phyloP scores from a whole-genome alignment of 75 land plant species.

The Selaginella tamariscina region DNA sequence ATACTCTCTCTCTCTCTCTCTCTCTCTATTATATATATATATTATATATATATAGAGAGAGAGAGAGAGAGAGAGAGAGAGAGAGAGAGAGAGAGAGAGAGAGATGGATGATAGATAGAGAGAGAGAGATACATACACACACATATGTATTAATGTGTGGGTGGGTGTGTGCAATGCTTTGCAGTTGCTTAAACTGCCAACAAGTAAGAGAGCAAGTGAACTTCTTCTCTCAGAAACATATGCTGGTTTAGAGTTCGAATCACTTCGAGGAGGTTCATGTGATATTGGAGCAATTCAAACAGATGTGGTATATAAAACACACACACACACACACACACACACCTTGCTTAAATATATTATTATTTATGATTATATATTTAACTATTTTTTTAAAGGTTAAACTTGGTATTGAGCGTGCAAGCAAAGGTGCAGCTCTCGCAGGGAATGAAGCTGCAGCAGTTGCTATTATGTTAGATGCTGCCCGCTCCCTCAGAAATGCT shows the following conservation, averaged over 20 bases:
- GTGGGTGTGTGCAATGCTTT: no score
- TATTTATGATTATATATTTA: not conserved
- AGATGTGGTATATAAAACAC: slow-evolving; percentile 3
- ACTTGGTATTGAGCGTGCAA: slow-evolving; percentile 11
- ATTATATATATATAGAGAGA: no score
- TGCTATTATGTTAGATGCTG: slow-evolving; percentile 18
- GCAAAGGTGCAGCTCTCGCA: slow-evolving; percentile 20
- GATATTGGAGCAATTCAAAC: not conserved
- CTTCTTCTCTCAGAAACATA: not conserved
- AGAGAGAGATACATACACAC: no score
- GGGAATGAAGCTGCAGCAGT: slow-evolving; percentile 21
- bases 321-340: no score
- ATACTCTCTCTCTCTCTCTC: no score
- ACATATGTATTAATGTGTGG: no score
- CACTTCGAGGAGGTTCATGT: not conserved
- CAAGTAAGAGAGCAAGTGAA: not conserved
- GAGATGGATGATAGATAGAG: no score
- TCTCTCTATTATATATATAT: no score
- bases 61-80: no score
- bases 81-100: no score
- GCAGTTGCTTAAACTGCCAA: not conserved
- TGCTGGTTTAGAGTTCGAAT: not conserved
- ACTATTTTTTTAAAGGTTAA: slow-evolving; percentile 15
- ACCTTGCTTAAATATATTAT: not conserved
- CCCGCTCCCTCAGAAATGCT: slow-evolving; percentile 14